Base-by-base conservation (phyloP, 768 basidiomycete genomes). In the Daedaleopsis sinensis region DNA sequence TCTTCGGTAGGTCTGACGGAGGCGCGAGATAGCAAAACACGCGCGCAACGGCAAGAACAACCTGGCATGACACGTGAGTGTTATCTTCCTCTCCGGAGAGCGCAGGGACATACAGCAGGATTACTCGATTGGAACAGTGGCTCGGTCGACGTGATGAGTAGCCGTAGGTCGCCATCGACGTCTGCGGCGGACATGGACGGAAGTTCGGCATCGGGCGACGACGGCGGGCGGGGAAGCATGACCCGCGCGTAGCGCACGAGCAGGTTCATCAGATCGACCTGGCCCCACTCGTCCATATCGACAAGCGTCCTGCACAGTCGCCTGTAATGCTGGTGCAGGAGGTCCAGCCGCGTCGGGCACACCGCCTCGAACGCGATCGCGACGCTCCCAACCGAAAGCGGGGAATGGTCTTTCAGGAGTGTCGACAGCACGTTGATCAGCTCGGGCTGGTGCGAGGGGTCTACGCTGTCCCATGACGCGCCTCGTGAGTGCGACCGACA, bases 231-330 rank as follows among this genome's bases (percentile, higher is more conserved):
- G 1, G 85, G 82, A 36, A 97, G 80, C 93, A 96, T 96, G 0
- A 82, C 84, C 53, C 96, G 78, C 3, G 85, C 91, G 71, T 99
- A 99, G 60, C 91, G 79, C 57, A 88, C 75, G 36, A 99, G 80
- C 15, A 98, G 79, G 47, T 88, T 83, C 62, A 96, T 79, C 19
- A 94, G 73, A 49, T 88, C 84, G 7, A 90, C 84, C 73, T 98
- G 97, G 0, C 94, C 95, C 97, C 97, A 99, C 72, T 97, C 96
- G 68, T 99, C 97, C 5, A 90, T 88, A 68, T 99, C 95, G 37
- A 94, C 82, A 2, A 98, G 77, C n/a, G 91, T 78, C 46, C 82
- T 81, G 70, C 94, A 97, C 35, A 95, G 78, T 27, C 92, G 85
- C 23, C 96, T 82, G 68, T 92, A 99, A 66, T 97, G 92, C 18